These are phyloP conservation scores for Suillus tomentosus DNA, from an alignment of 768 basidiomycete genomes.

Conservation along the genomic window DNA sequence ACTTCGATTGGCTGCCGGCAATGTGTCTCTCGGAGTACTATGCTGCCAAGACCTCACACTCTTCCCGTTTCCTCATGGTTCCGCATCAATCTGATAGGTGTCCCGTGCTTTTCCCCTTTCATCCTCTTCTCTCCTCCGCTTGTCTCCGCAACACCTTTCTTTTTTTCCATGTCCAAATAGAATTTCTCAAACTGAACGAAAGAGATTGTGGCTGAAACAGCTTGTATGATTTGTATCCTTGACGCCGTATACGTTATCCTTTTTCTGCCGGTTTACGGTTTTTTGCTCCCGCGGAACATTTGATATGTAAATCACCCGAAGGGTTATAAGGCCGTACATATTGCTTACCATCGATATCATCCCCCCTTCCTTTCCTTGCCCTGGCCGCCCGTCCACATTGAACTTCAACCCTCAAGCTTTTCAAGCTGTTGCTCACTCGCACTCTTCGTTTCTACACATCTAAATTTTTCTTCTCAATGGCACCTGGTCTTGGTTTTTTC, in stretches of 20 bases:
- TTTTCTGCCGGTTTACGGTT: conserved; percentile 16
- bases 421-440: conserved; percentile 9
- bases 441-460: conserved; percentile 11
- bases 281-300: conserved; percentile 12
- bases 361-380: conserved; percentile 16
- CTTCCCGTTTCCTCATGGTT: conserved; percentile 11
- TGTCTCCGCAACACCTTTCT: conserved; percentile 25
- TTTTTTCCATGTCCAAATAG: conserved; percentile 8
- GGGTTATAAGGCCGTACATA: conserved; percentile 23
- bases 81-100: not conserved
- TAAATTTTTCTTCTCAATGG: conserved; percentile 22
- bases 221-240: conserved; percentile 9
- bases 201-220: conserved; percentile 12
- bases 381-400: not conserved
- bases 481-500: conserved; percentile 37
- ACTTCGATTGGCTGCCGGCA: conserved; percentile 2
- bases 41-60: not conserved
- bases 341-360: conserved; percentile 4
- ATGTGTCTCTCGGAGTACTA: conserved; percentile 14
- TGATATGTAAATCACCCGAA: conserved; percentile 13
- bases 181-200: conserved; percentile 14
- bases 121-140: conserved; percentile 17
- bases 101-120: conserved; percentile 8
- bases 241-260: conserved; percentile 30
- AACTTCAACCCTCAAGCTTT: conserved; percentile 15